Conservation (phyloP, 257 asterid genomes). For the Salvia rosmarinus region DNA sequence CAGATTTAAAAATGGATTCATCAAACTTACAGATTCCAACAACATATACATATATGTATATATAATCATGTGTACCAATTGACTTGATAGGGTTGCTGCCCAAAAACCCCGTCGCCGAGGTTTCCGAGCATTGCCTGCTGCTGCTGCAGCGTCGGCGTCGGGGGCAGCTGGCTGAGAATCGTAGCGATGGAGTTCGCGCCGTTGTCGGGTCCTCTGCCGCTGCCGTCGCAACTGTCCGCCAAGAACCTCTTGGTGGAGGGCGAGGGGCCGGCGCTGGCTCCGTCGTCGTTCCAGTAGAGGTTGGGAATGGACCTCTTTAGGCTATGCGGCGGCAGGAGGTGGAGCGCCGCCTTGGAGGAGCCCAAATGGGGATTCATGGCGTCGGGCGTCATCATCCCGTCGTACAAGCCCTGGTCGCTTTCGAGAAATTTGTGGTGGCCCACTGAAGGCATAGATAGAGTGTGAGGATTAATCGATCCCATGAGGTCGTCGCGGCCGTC, state of each 20-base stretch:
- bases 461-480: conserved; percentile 38
- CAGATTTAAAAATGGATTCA: neutral
- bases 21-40: neutral
- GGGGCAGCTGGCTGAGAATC: conserved; percentile 64
- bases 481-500: conserved; percentile 50
- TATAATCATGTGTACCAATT: conserved; percentile 61
- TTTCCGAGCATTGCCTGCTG: conserved; percentile 62
- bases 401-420: conserved; percentile 48
- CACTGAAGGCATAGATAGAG: conserved; percentile 33
- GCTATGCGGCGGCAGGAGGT: conserved; percentile 32
- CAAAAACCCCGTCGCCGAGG: conserved; percentile 66
- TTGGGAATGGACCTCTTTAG: conserved; percentile 44
- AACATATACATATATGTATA: neutral
- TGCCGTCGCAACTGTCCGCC: conserved; percentile 30
- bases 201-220: conserved; percentile 40
- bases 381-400: conserved; percentile 54
- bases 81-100: conserved; percentile 41
- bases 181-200: conserved; percentile 51
- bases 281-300: conserved; percentile 58
- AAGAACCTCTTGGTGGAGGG: conserved; percentile 57
- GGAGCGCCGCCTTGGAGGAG: conserved; percentile 37
- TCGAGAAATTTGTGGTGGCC: conserved; percentile 46
- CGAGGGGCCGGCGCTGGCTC: conserved; percentile 30
- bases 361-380: conserved; percentile 36
- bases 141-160: conserved; percentile 55